These are phyloP conservation scores for Agaricus subrufescens DNA, from an alignment of 768 basidiomycete species.

Conservation along the genomic window DNA sequence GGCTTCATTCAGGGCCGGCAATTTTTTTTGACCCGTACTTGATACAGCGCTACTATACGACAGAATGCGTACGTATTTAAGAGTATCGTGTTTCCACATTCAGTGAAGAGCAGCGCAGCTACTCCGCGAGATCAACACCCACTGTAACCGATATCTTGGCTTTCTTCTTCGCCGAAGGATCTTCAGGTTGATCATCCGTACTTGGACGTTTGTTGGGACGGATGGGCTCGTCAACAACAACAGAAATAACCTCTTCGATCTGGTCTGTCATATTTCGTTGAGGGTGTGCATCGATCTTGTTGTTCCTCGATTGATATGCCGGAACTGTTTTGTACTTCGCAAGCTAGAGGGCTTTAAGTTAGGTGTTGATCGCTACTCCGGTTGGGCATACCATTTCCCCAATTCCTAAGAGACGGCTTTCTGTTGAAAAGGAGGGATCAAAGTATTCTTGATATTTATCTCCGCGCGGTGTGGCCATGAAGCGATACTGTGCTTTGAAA, in stretches of 20 bases:
- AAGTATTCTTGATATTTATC: constrained; percentile 65
- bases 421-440: constrained; percentile 52
- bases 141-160: constrained; percentile 67
- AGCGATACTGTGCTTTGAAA: constrained; percentile 54
- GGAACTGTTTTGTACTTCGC: constrained; percentile 10
- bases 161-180: constrained; percentile 44
- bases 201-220: constrained; percentile 27
- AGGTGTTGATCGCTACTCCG: background rate
- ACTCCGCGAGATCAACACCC: constrained; percentile 75
- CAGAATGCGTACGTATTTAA: background rate
- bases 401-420: constrained; percentile 59
- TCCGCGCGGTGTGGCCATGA: constrained; percentile 41
- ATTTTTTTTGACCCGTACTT: background rate
- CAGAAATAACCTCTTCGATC: constrained; percentile 33
- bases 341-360: background rate
- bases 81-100: background rate
- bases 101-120: constrained; percentile 7
- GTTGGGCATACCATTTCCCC: constrained; percentile 40
- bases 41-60: background rate
- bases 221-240: constrained; percentile 9
- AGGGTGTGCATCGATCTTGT: background rate
- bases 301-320: constrained; percentile 4
- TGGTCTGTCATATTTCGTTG: constrained; percentile 21
- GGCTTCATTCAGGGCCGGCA: constrained; percentile 12
- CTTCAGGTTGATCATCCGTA: constrained; percentile 14